Conservation (phyloP, 331 rosid genomes). For the Rhamnella rubrinervis region DNA sequence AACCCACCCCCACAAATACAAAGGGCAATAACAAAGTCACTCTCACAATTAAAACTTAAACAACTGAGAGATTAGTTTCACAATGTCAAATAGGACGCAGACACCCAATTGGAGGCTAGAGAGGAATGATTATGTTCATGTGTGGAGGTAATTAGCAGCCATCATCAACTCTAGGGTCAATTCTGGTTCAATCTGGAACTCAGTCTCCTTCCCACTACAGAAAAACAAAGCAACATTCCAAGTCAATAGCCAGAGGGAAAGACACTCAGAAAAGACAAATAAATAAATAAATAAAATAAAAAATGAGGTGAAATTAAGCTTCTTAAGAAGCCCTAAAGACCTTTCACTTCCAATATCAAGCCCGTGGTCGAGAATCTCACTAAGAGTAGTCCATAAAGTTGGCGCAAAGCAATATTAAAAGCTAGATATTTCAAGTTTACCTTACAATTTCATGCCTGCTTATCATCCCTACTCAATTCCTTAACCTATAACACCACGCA, state of each 20-base stretch:
- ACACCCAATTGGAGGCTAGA: constrained; percentile 24
- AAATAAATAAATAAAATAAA: too few species aligned
- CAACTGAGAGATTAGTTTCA: constrained; percentile 11
- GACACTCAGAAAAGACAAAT: not conserved
- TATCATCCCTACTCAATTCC: too few species aligned
- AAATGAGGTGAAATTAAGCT: too few species aligned
- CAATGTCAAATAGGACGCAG: constrained; percentile 16
- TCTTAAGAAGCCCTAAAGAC: too few species aligned
- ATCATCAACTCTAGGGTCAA: constrained; percentile 87
- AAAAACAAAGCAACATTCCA: constrained; percentile 11
- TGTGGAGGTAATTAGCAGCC: constrained; percentile 95
- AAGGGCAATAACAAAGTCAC: not conserved
- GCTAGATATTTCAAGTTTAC: too few species aligned
- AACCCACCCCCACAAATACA: not conserved
- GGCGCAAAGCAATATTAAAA: too few species aligned
- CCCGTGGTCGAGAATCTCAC: too few species aligned
- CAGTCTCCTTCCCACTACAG: constrained; percentile 80
- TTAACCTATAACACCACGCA: too few species aligned
- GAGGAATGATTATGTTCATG: constrained; percentile 36
- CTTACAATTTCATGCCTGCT: too few species aligned
- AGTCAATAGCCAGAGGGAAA: constrained; percentile 11
- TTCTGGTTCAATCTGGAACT: constrained; percentile 89
- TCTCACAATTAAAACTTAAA: not conserved
- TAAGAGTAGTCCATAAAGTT: too few species aligned
- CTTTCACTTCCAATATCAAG: too few species aligned